Percentiles rank a stretch among this genome's conserved stretches.
These are phyloP conservation scores for Eutrema salsugineum DNA, from an alignment of 441 rosid genomes.

Conservation along the genomic window DNA sequence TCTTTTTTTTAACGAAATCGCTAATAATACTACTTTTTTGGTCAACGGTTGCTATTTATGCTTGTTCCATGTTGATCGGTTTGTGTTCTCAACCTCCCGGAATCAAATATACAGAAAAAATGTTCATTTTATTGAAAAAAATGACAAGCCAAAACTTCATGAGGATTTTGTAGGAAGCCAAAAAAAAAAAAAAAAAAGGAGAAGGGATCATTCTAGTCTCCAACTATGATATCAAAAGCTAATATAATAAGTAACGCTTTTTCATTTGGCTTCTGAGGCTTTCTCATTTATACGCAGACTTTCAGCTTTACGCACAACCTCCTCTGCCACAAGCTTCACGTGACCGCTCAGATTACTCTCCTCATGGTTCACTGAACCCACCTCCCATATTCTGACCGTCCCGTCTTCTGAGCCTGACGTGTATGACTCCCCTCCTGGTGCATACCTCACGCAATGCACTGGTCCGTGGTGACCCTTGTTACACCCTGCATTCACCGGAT, in stretches of 20 bases:
- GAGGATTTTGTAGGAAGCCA: neutral
- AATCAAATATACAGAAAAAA: neutral
- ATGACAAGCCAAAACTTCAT: slow-evolving; percentile 15
- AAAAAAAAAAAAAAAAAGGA: neutral
- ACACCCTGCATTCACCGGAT: slow-evolving; percentile 55
- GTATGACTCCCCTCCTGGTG: slow-evolving; percentile 94
- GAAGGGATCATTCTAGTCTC: slow-evolving; percentile 10
- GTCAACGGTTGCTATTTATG: neutral
- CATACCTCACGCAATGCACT: slow-evolving; percentile 85
- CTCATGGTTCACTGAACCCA: slow-evolving; percentile 47
- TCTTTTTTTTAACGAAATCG: neutral
- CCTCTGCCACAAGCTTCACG: slow-evolving; percentile 61
- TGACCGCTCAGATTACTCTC: slow-evolving; percentile 47
- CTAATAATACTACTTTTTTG: too few relatives aligned
- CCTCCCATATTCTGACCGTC: slow-evolving; percentile 93
- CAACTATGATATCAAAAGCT: slow-evolving; percentile 6
- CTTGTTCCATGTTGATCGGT: neutral
- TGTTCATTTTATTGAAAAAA: slow-evolving; percentile 10
- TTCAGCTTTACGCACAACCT: slow-evolving; percentile 61
- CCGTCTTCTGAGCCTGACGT: slow-evolving; percentile 99
- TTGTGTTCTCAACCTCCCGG: too few relatives aligned
- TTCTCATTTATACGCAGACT: slow-evolving; percentile 56
- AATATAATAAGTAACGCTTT: neutral
- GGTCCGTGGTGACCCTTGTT: slow-evolving; percentile 99
- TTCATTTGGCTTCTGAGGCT: slow-evolving; percentile 31